phyloP scores from a whole-genome alignment of 1,284 basidiomycete genomes.

The Naganishia albida region DNA sequence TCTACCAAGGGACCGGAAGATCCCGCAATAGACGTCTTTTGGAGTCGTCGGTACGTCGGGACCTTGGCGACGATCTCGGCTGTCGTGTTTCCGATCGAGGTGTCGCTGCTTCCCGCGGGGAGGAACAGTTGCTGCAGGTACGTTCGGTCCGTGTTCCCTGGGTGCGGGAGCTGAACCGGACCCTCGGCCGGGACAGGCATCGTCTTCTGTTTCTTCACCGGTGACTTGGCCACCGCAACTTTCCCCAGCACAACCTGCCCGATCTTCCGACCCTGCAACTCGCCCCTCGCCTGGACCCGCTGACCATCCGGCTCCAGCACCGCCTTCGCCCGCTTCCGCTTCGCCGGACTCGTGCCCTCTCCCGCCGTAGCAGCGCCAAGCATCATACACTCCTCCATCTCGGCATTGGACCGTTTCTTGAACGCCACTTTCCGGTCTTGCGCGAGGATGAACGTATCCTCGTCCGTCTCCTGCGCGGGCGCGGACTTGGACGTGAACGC shows the following conservation, averaged over 20 bases:
- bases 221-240: not conserved
- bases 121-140: not conserved
- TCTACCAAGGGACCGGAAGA: not conserved
- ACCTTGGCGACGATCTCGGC: not conserved
- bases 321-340: not conserved
- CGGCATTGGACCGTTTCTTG: constrained; percentile 6
- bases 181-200: too few species aligned
- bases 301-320: not conserved
- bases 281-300: constrained; percentile 1
- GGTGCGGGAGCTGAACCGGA: not conserved
- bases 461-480: not conserved
- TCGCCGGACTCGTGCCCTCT: not conserved
- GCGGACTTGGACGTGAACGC: not conserved
- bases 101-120: not conserved
- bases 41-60: constrained; percentile 12
- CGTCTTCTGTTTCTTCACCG: constrained; percentile 11
- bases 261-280: constrained; percentile 13
- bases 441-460: constrained; percentile 16
- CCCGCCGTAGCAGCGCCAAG: too few species aligned
- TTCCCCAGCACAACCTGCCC: not conserved
- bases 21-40: constrained; percentile 15
- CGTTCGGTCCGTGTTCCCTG: not conserved
- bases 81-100: not conserved
- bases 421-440: constrained; percentile 14
- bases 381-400: constrained; percentile 21